A percentile compares a stretch with the other conserved stretches of the same genome.
These are phyloP conservation scores for Jaapia argillacea DNA, from an alignment of 768 basidiomycete genomes.

Conservation along the genomic window DNA sequence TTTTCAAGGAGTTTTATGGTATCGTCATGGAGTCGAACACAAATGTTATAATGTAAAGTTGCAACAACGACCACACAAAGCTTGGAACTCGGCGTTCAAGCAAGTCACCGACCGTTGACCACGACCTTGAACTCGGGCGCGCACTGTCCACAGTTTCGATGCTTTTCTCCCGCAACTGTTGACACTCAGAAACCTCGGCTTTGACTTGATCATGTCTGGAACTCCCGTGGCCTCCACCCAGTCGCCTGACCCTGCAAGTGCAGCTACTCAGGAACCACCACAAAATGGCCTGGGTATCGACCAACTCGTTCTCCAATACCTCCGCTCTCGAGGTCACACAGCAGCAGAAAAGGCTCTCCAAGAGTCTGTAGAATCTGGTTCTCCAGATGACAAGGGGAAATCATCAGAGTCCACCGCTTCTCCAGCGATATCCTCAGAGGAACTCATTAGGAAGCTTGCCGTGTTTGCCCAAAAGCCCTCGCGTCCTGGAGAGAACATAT, in stretches of 20 bases:
- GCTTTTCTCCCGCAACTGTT: too few relatives aligned
- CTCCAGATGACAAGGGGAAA: constrained; percentile 25
- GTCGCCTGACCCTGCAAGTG: background rate
- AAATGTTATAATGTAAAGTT: too few relatives aligned
- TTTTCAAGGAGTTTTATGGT: too few relatives aligned
- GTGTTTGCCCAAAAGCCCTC: constrained; percentile 63
- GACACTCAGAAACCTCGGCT: too few relatives aligned
- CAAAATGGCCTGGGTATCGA: constrained; percentile 15
- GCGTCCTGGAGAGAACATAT: constrained; percentile 56
- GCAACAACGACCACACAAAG: too few relatives aligned
- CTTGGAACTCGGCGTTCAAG: too few relatives aligned
- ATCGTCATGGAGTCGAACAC: too few relatives aligned
- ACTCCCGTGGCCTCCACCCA: background rate
- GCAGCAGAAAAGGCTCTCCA: constrained; percentile 31
- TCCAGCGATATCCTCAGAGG: constrained; percentile 33
- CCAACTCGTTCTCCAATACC: constrained; percentile 36
- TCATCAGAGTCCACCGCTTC: constrained; percentile 12
- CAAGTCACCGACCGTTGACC: too few relatives aligned
- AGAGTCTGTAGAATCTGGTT: constrained; percentile 25
- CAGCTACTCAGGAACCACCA: background rate
- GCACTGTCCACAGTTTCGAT: too few relatives aligned
- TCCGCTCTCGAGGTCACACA: constrained; percentile 35
- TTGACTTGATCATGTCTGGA: background rate
- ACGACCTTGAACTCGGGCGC: too few relatives aligned
- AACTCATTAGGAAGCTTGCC: constrained; percentile 45